phyloP scores from a whole-genome alignment of 2,329 filamentous ascomycete species.

The Colletotrichum lini region DNA sequence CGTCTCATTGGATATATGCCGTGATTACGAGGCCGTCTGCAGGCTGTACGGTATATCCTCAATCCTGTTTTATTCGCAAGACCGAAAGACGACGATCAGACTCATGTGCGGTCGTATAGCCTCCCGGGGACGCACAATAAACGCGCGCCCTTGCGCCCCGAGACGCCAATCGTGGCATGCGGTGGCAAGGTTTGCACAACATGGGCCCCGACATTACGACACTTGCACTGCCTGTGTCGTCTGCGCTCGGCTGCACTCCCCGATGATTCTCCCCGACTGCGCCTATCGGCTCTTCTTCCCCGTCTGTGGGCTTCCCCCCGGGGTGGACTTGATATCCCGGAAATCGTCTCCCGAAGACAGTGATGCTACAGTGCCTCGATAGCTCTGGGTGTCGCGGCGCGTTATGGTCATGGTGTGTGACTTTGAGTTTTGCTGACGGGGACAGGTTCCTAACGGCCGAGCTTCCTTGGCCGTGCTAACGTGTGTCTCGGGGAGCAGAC shows the following conservation, averaged over 20 bases:
- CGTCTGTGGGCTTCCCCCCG: not conserved
- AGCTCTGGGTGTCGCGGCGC: too few relatives aligned
- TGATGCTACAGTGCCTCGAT: too few relatives aligned
- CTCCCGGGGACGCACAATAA: not conserved
- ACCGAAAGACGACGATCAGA: slow-evolving; percentile 6
- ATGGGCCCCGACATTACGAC: not conserved
- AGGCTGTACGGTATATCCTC: not conserved
- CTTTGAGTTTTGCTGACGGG: too few relatives aligned
- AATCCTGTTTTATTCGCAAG: not conserved
- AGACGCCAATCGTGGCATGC: not conserved
- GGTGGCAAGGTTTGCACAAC: slow-evolving; percentile 12
- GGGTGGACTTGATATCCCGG: too few relatives aligned
- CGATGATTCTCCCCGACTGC: slow-evolving; percentile 4
- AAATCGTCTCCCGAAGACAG: too few relatives aligned
- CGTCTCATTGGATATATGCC: not conserved
- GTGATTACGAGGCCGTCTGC: not conserved
- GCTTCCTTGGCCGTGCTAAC: too few relatives aligned
- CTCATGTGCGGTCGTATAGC: not conserved
- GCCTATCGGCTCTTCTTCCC: too few relatives aligned
- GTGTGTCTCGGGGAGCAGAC: too few relatives aligned
- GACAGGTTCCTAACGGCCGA: too few relatives aligned
- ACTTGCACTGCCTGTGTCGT: too few relatives aligned
- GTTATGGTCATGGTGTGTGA: too few relatives aligned
- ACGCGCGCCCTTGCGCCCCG: not conserved
- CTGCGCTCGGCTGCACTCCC: too few relatives aligned